Base-by-base conservation (phyloP, 169 alveolate species). In the Fabrea salina region DNA sequence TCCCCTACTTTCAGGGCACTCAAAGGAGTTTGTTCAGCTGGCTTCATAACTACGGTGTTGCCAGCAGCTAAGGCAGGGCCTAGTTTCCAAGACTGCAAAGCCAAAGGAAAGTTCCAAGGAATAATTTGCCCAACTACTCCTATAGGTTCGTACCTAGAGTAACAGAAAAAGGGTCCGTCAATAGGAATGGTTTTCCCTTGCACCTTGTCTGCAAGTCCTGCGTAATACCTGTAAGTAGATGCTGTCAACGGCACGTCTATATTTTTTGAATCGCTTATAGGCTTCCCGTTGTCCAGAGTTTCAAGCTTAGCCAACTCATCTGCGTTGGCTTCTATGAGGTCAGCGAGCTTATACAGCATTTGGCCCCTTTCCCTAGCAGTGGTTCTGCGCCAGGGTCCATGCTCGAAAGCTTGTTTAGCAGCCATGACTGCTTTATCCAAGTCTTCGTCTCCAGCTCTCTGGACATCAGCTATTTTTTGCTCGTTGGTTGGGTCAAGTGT, bases 1-100 rank as follows among this genome's bases (percentile, higher is more conserved):
- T 87, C 83, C 2, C 87, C 94, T 1, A 89, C 56, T 74, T 77
- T 82, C 41, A 89, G 64, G 30, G 92, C 86, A 13, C 90, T 61
- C 57, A 90, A 72, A 16, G 95, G 92, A 27, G 95, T 89, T 41
- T 81, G 84, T 68, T 91, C 95, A 5, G 95, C 86, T 13, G 95
- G 93, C 66, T 92, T 92, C 25, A 86, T 71, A 25, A 92, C 88
- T 5, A 83, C 58, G 6, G 91, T 87, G 75, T 81, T 68, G 25
- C 96, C 96, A 25, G 95, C 87, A 32, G 94, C 94, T 53, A 92
- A 81, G 5, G 92, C 93, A 37, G 96, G 93, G 0, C 89, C 94
- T 30, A 90, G 41, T 79, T 88, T 89, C 93, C 86, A 78, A 4
- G 87, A 82, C 5, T 83, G 78, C 93, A 89, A 85, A 16, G 82